phyloP scores from a whole-genome alignment of 2,329 filamentous ascomycete genomes.

The Laburnicola sp. region DNA sequence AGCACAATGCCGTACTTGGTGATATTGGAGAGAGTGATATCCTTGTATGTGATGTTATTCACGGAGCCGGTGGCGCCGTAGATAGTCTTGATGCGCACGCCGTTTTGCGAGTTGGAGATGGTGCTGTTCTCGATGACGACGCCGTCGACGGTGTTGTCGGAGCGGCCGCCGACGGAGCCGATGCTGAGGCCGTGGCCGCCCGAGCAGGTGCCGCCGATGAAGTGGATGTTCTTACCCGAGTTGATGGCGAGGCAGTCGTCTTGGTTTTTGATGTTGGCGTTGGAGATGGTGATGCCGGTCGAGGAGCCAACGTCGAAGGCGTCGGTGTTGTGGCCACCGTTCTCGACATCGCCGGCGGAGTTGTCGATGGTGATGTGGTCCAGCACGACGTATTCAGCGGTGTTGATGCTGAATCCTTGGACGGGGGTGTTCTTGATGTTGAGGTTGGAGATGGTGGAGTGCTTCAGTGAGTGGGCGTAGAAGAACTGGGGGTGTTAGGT shows the following conservation, averaged over 20 bases:
- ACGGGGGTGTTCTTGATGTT: constrained; percentile 60
- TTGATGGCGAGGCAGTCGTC: constrained; percentile 64
- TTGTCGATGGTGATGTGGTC: constrained; percentile 61
- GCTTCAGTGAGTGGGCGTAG: constrained; percentile 56
- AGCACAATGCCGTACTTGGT: constrained; percentile 56
- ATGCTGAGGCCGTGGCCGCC: constrained; percentile 63
- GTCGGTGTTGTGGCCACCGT: constrained; percentile 57
- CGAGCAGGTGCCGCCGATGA: constrained; percentile 49
- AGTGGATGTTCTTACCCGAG: constrained; percentile 52
- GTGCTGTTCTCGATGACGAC: constrained; percentile 56
- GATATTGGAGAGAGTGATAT: constrained; percentile 52
- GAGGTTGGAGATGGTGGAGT: constrained; percentile 55
- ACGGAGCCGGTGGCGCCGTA: constrained; percentile 57
- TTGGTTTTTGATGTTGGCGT: constrained; percentile 60
- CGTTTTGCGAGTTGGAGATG: constrained; percentile 58
- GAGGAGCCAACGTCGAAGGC: constrained; percentile 60
- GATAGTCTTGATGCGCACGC: constrained; percentile 62
- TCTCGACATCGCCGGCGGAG: constrained; percentile 53
- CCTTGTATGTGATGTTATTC: constrained; percentile 51
- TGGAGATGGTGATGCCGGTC: constrained; percentile 54
- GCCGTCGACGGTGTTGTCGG: constrained; percentile 58
- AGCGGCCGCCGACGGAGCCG: constrained; percentile 61
- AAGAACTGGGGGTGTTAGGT: constrained; percentile 62
- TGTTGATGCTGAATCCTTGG: constrained; percentile 56
- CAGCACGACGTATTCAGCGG: constrained; percentile 51